A percentile compares a stretch with the other conserved stretches of the same genome.
These are phyloP conservation scores for Panicum virgatum DNA, from an alignment of 202 grass and related monocot species.

Conservation along the genomic window DNA sequence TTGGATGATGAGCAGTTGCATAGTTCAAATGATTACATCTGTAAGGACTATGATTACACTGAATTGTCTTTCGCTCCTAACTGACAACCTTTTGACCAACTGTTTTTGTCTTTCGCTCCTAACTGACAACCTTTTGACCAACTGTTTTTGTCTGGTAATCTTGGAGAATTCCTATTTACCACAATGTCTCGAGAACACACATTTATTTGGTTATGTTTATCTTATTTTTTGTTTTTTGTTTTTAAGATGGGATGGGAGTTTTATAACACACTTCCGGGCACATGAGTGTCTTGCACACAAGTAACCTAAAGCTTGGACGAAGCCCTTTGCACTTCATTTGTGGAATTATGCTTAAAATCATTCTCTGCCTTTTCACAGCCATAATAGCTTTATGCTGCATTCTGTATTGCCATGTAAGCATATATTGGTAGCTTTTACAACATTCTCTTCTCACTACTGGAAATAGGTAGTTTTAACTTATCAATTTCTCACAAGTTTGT, in stretches of 20 bases:
- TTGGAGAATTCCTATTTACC: background rate
- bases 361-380: background rate
- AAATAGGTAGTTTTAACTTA: background rate
- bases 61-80: constrained; percentile 59
- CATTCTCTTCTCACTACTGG: background rate
- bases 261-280: background rate
- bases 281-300: background rate
- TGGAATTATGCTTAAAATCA: background rate
- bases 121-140: constrained; percentile 42
- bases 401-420: background rate
- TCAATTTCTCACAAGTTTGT: background rate
- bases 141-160: background rate
- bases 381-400: background rate
- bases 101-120: constrained; percentile 35
- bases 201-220: background rate
- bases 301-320: background rate
- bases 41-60: constrained; percentile 39
- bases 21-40: constrained; percentile 59
- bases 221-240: background rate
- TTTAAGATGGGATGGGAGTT: background rate
- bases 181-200: background rate
- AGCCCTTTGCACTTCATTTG: background rate
- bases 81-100: constrained; percentile 33
- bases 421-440: background rate
- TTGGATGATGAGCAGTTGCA: constrained; percentile 51